Evolutionary conservation across 176 grass and related monocot genomes (phyloP), one percentile per base, ranked within the genome.

Genomic region (Zizania latifolia): DNA sequence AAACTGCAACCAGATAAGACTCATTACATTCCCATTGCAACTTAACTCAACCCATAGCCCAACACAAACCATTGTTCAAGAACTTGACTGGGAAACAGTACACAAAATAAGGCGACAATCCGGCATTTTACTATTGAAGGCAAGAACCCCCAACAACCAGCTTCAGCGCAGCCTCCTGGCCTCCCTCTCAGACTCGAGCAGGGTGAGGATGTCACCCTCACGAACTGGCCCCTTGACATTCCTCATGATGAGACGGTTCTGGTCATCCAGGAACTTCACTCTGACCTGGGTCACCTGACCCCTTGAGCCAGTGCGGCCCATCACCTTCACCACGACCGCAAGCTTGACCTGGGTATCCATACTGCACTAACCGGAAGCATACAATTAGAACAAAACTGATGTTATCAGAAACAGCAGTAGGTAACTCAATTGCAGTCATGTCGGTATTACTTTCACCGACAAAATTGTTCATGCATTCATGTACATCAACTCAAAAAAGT

Each of bases 261-360:
- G 86, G 27, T 92, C 90, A 10, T 92, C 90, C 15, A 92, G 64
- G 33, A 92, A 92, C 83, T 92, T 92, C 28, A 92, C 90, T 55
- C 90, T 63, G 50, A 89, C 86, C 75, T 92, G 90, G 43, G 90
- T 92, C 79, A 92, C 90, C 62, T 92, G 90, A 83, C 86, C 90
- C 77, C 90, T 88, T 0, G 90, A 92, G 24, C 90, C 90, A 0
- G 90, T 92, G 27, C 90, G 80, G 43, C 90, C 90, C 83, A 89
- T 92, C 8, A 92, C 86, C 82, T 92, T 92, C 26, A 92, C 90
- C 48, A 92, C 86, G 0, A 89, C 90, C 0, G 90, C 90, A 12
- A 92, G 86, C 83, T 92, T 92, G 23, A 86, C 90, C 75, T 93
- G 90, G 58, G 86, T 44, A 58, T 93, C 90, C 90, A 93, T 93